Evolutionary conservation across 768 basidiomycete genomes (phyloP), one percentile per base, ranked within the genome.

Genomic region (Termitomyces sp.): DNA sequence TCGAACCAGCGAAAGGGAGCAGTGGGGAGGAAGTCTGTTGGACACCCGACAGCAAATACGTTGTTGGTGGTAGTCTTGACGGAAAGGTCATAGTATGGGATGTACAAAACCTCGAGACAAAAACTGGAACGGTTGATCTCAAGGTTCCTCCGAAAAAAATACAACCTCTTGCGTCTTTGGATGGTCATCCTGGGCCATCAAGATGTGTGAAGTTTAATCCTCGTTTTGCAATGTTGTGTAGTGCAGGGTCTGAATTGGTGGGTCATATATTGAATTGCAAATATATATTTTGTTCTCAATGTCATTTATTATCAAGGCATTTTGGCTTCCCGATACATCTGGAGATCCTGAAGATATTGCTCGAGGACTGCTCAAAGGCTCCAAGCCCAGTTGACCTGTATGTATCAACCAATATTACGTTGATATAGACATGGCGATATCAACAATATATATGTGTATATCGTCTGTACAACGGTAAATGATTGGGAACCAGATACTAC

Each of bases 21-120:
- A 96, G 94, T 62, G 93, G 96, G 12, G 94, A 98, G 71, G 97
- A 98, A 76, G 89, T 96, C 4, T 83, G 84, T 11, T 98, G 94
- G 93, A 95, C 92, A 3, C 92, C 94, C 0, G 96, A 99, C 72
- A 94, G 94, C 73, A 92, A 92, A 72, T 99, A 83, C 68, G 81
- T 98, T 47, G 73, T 97, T 5, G 83, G 91, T 25, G 97, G 97
- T 57, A 89, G 87, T 69, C 80, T 91, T 36, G 88, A 96, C 69
- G 97, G 97, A 49, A 86, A 83, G 66, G 77, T 98, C n/a, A 72
- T 82, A 51, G 76, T 96, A 20, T 99, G 96, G 96, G 95, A 98
- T 67, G 77, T 92, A 43, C 81, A 89, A 65, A 81, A 81, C 65
- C 72, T 92, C 59, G 85, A 84, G 36, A 43, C 76, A 60, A 76